phyloP scores from a whole-genome alignment of 129 eudicot genomes.

The Lactuca sativa region DNA sequence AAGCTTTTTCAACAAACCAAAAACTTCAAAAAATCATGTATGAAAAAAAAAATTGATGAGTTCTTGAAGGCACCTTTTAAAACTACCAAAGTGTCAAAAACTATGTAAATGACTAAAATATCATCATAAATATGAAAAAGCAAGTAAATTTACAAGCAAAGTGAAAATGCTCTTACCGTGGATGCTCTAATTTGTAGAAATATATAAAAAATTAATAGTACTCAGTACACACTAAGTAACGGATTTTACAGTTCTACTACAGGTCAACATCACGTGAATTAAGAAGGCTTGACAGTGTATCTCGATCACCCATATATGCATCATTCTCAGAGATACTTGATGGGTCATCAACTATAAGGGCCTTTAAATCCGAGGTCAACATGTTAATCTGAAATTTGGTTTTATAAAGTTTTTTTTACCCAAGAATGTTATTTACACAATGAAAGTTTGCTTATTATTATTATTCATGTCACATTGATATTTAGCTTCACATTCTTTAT shows the following conservation, averaged over 20 bases:
- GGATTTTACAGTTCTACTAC: conserved; percentile 74
- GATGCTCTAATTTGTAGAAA: too few species aligned
- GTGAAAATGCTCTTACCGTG: too few species aligned
- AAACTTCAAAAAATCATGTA: too few species aligned
- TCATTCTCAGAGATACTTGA: conserved; percentile 91
- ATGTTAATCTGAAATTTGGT: conserved; percentile 7
- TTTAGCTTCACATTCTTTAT: neutral
- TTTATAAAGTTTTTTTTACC: conserved; percentile 7
- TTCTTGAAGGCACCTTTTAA: too few species aligned
- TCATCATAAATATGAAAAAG: too few species aligned
- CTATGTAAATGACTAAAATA: too few species aligned
- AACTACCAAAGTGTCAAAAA: too few species aligned
- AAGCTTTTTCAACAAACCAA: too few species aligned
- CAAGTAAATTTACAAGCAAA: too few species aligned
- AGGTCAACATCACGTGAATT: conserved; percentile 90
- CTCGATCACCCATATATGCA: conserved; percentile 95
- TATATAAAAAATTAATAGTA: neutral
- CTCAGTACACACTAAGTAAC: conserved; percentile 17
- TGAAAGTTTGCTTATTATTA: neutral
- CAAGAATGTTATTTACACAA: conserved; percentile 3
- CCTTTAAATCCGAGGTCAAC: conserved; percentile 78
- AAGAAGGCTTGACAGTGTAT: conserved; percentile 94
- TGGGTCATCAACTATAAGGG: conserved; percentile 89
- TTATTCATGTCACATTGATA: too few species aligned
- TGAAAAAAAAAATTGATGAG: too few species aligned